Evolutionary conservation across 1,284 basidiomycete species (phyloP), one percentile per base, ranked within the genome.

Genomic region (Austroboletus novae-zelandiae): DNA sequence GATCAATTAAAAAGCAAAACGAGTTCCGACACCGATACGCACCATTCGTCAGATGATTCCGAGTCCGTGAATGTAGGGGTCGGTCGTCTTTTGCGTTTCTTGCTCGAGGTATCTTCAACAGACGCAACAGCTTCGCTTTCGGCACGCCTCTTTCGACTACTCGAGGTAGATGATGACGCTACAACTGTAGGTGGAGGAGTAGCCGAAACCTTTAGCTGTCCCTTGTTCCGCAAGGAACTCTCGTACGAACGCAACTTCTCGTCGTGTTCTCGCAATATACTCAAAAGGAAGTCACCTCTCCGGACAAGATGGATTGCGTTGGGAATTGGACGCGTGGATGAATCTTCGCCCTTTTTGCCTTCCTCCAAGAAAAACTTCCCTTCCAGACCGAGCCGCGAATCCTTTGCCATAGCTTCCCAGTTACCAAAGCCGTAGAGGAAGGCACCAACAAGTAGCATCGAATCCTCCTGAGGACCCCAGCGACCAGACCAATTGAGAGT

Each of bases 361-460:
- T 98, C 95, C 65, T 98, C 97, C 40, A 99, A 79, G 83, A 98
- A 99, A 74, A 99, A 96, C 68, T 96, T 97, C 69, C 89, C 93
- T 4, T 86, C 80, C 17, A 99, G 79, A 4, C 85, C 84, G 4
- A 99, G 83, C 49, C 84, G 81, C 3, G 83, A 71, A 68, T 99
- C 97, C 65, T 91, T 91, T 62, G 89, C 83, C 77, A 99, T 98
- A 40, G 83, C 79, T 66, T 99, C 97, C 97, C 97, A 99, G 59
- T 90, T 92, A 17, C 95, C 95, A 66, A 99, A 97, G 23, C 97
- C 97, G 61, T 99, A 90, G 43, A 89, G 69, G 78, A 83, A 98
- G 17, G 97, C 92, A 29, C 97, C 97, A 45, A 98, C 86, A 23
- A 99, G 80, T 13, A 99, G 79, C 81, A 93, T 91, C 3, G 94